These are phyloP conservation scores for Leucosporidium yakuticum DNA, from an alignment of 768 basidiomycete genomes.

Conservation along the genomic window DNA sequence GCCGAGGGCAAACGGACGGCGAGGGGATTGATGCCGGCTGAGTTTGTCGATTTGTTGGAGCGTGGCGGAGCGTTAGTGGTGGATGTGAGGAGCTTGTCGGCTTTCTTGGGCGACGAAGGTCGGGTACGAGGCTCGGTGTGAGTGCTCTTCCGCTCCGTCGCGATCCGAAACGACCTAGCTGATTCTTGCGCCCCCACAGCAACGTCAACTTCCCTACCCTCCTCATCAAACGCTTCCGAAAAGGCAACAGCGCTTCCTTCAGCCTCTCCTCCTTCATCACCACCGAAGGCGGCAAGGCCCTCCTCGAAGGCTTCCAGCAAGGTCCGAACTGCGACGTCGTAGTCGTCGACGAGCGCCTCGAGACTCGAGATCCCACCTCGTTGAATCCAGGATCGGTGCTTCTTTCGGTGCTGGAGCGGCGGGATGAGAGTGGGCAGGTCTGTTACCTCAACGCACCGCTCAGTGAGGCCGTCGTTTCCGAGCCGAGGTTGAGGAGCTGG, in stretches of 20 bases:
- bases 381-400: slow-evolving; percentile 3
- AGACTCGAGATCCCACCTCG: background rate
- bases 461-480: background rate
- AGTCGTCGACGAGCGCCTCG: slow-evolving; percentile 6
- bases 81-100: slow-evolving; percentile 4
- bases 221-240: slow-evolving; percentile 33
- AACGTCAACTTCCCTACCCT: slow-evolving; percentile 32
- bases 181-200: background rate
- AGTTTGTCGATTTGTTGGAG: background rate
- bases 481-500: slow-evolving; percentile 2
- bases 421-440: background rate
- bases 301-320: background rate
- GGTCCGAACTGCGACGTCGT: background rate
- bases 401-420: slow-evolving; percentile 4
- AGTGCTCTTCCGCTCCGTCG: background rate
- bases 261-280: slow-evolving; percentile 26
- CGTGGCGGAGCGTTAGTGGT: background rate
- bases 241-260: slow-evolving; percentile 23
- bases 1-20: background rate
- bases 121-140: slow-evolving; percentile 6
- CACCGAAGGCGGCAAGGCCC: slow-evolving; percentile 19
- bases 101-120: slow-evolving; percentile 2
- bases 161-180: background rate
- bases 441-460: slow-evolving; percentile 3
- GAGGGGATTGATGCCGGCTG: background rate